A percentile compares a stretch with the other conserved stretches of the same genome.
Evolutionary conservation across 176 grass and related monocot genomes (phyloP).

Genomic region (Paspalum vaginatum): DNA sequence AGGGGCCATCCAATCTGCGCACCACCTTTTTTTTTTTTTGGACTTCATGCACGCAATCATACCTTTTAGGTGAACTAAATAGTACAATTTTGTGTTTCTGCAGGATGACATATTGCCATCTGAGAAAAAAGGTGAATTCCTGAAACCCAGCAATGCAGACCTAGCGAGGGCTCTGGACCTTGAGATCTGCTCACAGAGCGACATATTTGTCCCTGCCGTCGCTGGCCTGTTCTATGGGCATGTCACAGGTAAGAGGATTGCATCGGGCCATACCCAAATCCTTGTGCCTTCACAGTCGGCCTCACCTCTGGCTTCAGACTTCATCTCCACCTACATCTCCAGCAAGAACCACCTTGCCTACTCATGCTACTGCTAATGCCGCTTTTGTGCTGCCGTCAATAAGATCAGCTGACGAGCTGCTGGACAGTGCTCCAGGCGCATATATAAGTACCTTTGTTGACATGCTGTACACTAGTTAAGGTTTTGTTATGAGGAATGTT

Average conservation of each 20-base stretch:
- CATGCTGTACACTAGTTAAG: constrained; percentile 35
- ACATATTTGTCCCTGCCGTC: constrained; percentile 76
- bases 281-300: constrained; percentile 49
- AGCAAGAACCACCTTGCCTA: constrained; percentile 81
- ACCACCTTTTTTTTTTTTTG: background rate
- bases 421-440: constrained; percentile 42
- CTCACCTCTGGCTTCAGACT: constrained; percentile 49
- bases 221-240: constrained; percentile 86
- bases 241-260: constrained; percentile 75
- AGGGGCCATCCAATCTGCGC: background rate
- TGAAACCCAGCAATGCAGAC: constrained; percentile 62
- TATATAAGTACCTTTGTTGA: constrained; percentile 13
- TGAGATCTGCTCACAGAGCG: constrained; percentile 72
- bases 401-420: constrained; percentile 32
- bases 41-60: background rate
- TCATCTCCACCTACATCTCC: constrained; percentile 65
- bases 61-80: background rate
- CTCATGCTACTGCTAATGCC: constrained; percentile 62
- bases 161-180: constrained; percentile 80
- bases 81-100: background rate
- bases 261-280: constrained; percentile 63
- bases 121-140: constrained; percentile 70
- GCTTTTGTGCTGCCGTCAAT: constrained; percentile 18
- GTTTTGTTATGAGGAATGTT: constrained; percentile 29
- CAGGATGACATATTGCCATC: constrained; percentile 85